phyloP scores from a whole-genome alignment of 1,284 basidiomycete genomes.

The Malassezia furfur region DNA sequence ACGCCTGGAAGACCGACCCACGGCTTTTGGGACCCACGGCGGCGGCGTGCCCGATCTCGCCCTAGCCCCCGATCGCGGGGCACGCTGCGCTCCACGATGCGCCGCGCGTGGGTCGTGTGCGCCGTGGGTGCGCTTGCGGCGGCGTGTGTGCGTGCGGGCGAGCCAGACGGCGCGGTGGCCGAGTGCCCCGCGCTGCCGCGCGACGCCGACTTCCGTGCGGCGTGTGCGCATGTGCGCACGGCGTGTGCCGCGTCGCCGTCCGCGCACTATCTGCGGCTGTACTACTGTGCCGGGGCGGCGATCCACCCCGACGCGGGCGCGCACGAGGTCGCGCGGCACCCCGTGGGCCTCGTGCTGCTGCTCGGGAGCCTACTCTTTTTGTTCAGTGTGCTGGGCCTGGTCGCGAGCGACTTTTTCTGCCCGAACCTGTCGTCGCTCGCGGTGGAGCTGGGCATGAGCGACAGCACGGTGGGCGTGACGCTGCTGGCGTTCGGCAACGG shows the following conservation, averaged over 20 bases:
- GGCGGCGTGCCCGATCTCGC: too few species aligned
- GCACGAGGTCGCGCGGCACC: background rate
- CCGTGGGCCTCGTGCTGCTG: background rate
- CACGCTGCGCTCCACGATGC: background rate
- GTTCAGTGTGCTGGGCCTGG: conserved; percentile 42
- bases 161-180: background rate
- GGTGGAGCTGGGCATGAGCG: conserved; percentile 33
- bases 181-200: conserved; percentile 26
- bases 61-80: background rate
- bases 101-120: background rate
- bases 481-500: conserved; percentile 51
- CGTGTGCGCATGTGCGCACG: conserved; percentile 28
- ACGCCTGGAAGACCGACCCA: too few species aligned
- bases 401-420: conserved; percentile 46
- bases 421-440: conserved; percentile 44
- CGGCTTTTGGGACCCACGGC: too few species aligned
- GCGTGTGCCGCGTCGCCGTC: conserved; percentile 30
- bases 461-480: conserved; percentile 42
- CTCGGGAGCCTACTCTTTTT: conserved; percentile 24
- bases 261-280: conserved; percentile 34
- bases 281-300: conserved; percentile 30
- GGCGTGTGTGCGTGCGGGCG: background rate
- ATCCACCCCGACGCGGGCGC: background rate
- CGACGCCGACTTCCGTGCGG: conserved; percentile 12
- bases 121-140: background rate